Evolutionary conservation across 768 basidiomycete species (phyloP), one percentile per base, ranked within the genome.

Genomic region (Trichaptum fuscoviolaceum): DNA sequence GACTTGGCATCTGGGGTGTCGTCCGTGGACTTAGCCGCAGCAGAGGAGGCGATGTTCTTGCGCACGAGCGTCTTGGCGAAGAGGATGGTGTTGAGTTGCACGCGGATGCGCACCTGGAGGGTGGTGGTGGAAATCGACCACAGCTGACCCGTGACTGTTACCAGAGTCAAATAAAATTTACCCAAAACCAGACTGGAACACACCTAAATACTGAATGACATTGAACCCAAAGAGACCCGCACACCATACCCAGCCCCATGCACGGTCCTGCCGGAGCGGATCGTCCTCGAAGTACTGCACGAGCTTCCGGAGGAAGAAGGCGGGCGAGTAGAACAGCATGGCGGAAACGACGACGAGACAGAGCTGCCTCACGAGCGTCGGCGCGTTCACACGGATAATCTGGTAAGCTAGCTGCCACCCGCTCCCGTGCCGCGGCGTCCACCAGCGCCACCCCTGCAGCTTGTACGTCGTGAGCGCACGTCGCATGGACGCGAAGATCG

Each of bases 51-150:
- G 26, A 91, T 79, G 69, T 94, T 91, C 76, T 96, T 95, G 61
- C 93, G 86, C 17, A 92, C 85, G 18, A 95, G 84, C 0, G 92
- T 95, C 78, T 96, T 96, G 23, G 87, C 86, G 74, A 91, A 95
- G 5, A 96, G 80, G 65, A 88, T 83, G n/a, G 91, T 87, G 77
- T 94, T 94, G 61, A 96, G 80, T 72, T 95, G 91, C 35, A 89
- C 82, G 62, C 84, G 85, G 30, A 95, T 75, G 34, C 88, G 83
- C 63, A 87, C 85, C 78, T 93, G 89, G 30, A 95, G 75, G 4
- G 80, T 83, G 0, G 89, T 91, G 0, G 86, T 89, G 2, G 90
- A 79, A 63, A 90, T 62, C 10, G 86, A 87, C 88, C 87, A 91
- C 24, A 92, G 77, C 70, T 92, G 91, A 9, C 84, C 87, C 57